These are phyloP conservation scores for Lasiosphaeriaceae sp. DNA, from an alignment of 495 filamentous ascomycete genomes.

Conservation along the genomic window DNA sequence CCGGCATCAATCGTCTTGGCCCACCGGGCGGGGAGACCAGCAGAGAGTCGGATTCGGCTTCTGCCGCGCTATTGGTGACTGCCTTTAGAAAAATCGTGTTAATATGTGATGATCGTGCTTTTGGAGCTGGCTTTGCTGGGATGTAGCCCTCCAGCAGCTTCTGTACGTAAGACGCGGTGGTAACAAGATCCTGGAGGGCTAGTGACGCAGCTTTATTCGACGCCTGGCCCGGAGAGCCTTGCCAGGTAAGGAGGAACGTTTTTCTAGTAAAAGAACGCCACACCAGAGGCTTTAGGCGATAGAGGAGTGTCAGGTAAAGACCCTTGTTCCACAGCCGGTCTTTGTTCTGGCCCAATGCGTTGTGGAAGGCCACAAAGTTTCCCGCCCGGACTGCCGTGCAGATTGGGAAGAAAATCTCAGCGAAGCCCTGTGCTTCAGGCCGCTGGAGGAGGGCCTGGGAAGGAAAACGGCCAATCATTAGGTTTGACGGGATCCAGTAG, in stretches of 20 bases:
- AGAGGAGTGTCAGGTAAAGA: constrained; percentile 65
- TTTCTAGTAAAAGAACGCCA: constrained; percentile 81
- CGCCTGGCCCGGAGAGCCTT: constrained; percentile 52
- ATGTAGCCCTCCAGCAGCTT: constrained; percentile 49
- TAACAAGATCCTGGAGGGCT: constrained; percentile 51
- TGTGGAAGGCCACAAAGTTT: constrained; percentile 71
- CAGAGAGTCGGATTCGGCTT: constrained; percentile 20
- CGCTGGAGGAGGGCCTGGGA: constrained; percentile 58
- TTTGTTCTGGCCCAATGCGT: constrained; percentile 50
- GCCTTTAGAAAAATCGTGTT: constrained; percentile 40
- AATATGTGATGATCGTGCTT: constrained; percentile 17
- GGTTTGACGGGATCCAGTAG: constrained; percentile 77
- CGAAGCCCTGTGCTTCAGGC: constrained; percentile 69
- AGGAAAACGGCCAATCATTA: constrained; percentile 84
- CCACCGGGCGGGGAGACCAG: constrained; percentile 43
- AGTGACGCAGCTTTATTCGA: constrained; percentile 54
- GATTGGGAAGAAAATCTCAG: constrained; percentile 68
- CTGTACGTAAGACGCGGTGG: constrained; percentile 47
- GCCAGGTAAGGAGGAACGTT: constrained; percentile 57
- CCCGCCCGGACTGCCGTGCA: constrained; percentile 70
- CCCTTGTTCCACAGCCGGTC: constrained; percentile 76
- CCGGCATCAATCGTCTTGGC: constrained; percentile 44
- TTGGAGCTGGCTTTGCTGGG: constrained; percentile 24
- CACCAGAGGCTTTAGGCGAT: constrained; percentile 72
- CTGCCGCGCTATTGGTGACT: constrained; percentile 34